Evolutionary conservation across 2,329 filamentous ascomycete genomes (phyloP).

Genomic region (Sporothrix humicola): DNA sequence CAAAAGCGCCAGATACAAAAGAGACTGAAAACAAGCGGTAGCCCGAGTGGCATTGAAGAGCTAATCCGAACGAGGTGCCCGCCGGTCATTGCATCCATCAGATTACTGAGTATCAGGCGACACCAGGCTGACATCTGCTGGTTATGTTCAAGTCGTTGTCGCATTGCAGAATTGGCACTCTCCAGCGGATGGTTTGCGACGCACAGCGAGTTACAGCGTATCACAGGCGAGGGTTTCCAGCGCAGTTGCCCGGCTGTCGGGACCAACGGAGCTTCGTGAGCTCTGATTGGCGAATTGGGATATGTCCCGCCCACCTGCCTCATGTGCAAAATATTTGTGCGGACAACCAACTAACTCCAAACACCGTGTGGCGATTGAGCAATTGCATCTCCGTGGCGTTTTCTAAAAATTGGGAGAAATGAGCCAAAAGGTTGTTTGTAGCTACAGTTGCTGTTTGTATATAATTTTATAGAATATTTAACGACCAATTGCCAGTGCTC

Average conservation of each 20-base stretch:
- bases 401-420: too few species aligned
- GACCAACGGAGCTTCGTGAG: conserved; percentile 27
- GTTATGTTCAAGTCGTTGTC: conserved; percentile 6
- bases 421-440: neutral
- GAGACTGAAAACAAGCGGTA: conserved; percentile 3
- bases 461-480: neutral
- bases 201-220: neutral
- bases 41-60: neutral
- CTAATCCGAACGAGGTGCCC: neutral
- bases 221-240: neutral
- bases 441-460: neutral
- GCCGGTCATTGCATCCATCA: neutral
- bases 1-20: neutral
- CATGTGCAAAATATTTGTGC: conserved; percentile 30
- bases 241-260: conserved; percentile 27
- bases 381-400: too few species aligned
- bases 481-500: neutral
- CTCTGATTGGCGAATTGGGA: conserved; percentile 37
- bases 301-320: neutral
- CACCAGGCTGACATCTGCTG: conserved; percentile 21
- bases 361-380: too few species aligned
- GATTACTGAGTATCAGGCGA: neutral
- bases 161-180: conserved; percentile 1
- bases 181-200: neutral
- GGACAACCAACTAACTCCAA: neutral